Evolutionary conservation across 306 rosid genomes (phyloP), one percentile per base, ranked within the genome.

Genomic region (Argentina anserina): DNA sequence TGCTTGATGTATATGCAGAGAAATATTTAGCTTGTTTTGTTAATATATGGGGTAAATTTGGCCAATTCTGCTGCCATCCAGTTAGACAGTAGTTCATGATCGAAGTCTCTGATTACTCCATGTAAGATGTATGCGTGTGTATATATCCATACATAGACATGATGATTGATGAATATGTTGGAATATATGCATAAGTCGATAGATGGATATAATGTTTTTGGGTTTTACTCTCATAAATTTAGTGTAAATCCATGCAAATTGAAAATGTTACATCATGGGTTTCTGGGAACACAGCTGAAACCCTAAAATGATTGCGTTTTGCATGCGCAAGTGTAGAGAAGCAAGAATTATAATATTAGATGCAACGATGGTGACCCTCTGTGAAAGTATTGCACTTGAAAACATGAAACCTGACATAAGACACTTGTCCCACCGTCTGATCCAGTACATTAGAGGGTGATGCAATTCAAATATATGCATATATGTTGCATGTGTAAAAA

Each of bases 311-410:
- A 88, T 86, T 84, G 79, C 82, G 72, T 72, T 78, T 76, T 73
- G 90, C 93, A 88, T 82, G 93, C 93, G 90, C 89, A 76, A 79
- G 75, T 18, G 53, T 37, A 80, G 25, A 66, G 55, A 75, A 83
- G 73, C 72, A 72, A 69, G 85, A 87, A 85, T 76, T 77, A 82
- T 83, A 68, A 79, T 70, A 55, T 70, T 70, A 36, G 36, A 67
- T 67, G 58, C 83, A 76, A 55, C 40, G 76, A 74, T 71, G 74
- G 80, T 66, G 76, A 73, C 78, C 36, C 20, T 73, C 63, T 67
- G 14, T 64, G 23, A 33, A 17, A 64, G n/a, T 69, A 28, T 58
- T 78, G 82, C 79, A 78, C 88, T 68, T 78, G 81, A 85, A 47
- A 68, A 78, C 80, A 78, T 62, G 78, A 82, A 77, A 78, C 67